These are phyloP conservation scores for Boletus huronensis DNA, from an alignment of 768 basidiomycete species.

Conservation along the genomic window DNA sequence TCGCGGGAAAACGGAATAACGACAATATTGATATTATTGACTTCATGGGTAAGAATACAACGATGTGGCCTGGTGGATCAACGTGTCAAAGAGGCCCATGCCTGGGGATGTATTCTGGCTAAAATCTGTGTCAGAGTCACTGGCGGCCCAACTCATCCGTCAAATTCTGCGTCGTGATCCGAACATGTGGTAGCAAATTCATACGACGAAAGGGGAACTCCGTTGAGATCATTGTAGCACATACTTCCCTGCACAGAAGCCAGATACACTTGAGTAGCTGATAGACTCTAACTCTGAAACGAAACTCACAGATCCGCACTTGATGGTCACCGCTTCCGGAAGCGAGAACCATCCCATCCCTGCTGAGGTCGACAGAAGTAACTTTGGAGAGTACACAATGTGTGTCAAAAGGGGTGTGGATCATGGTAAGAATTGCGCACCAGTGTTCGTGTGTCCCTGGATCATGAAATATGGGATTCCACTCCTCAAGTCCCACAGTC, in stretches of 20 bases:
- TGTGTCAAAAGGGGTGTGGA: conserved; percentile 19
- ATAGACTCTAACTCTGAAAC: conserved; percentile 9
- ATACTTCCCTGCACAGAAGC: conserved; percentile 26
- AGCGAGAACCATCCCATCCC: conserved; percentile 29
- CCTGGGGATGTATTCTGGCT: background rate
- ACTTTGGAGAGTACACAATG: conserved; percentile 18
- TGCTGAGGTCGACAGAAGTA: conserved; percentile 38
- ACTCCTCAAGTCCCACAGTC: conserved; percentile 35
- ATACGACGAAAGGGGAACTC: background rate
- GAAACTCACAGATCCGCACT: conserved; percentile 36
- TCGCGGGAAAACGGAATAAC: background rate
- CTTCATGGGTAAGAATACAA: background rate
- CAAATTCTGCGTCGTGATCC: conserved; percentile 8
- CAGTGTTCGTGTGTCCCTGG: conserved; percentile 34
- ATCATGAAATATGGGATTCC: conserved; percentile 35
- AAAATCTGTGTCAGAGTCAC: conserved; percentile 4
- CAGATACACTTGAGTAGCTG: conserved; percentile 9
- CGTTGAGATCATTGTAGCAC: conserved; percentile 21
- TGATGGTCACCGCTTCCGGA: conserved; percentile 37
- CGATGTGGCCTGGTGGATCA: background rate
- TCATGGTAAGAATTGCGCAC: conserved; percentile 24
- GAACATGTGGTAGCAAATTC: background rate
- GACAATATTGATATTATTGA: background rate
- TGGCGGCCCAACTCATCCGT: background rate
- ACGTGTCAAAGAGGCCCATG: background rate